phyloP scores from a whole-genome alignment of 805 yeast genomes.

The Metschnikowia continentalis region DNA sequence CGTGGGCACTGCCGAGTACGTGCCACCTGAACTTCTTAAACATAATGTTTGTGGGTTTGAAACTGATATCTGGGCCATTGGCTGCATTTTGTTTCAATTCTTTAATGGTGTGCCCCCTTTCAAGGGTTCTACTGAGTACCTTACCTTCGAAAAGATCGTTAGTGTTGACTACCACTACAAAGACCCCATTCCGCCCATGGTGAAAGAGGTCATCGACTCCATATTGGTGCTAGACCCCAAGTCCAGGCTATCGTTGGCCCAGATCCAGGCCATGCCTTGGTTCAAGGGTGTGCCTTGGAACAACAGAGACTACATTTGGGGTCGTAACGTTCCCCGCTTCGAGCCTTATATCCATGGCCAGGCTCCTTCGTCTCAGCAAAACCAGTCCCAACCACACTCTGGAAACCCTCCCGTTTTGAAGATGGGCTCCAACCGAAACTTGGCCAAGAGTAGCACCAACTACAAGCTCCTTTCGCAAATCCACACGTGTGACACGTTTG shows the following conservation, averaged over 20 bases:
- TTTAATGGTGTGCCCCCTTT: conserved; percentile 85
- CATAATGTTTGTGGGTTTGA: conserved; percentile 78
- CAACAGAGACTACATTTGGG: conserved; percentile 38
- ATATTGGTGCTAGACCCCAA: conserved; percentile 32
- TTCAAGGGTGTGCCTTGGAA: conserved; percentile 39
- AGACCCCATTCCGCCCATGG: conserved; percentile 28
- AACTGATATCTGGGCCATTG: conserved; percentile 91
- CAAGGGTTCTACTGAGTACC: conserved; percentile 78
- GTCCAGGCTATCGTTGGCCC: conserved; percentile 29
- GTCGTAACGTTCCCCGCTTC: conserved; percentile 24
- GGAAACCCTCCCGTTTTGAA: conserved; percentile 23
- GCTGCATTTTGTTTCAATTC: conserved; percentile 82
- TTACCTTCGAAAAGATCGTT: conserved; percentile 86
- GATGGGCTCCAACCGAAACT: conserved; percentile 34
- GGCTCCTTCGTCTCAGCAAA: neutral
- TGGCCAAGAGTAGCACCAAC: conserved; percentile 34
- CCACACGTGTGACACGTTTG: conserved; percentile 29
- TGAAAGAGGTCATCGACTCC: conserved; percentile 28
- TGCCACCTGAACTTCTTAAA: conserved; percentile 83
- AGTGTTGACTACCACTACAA: conserved; percentile 59
- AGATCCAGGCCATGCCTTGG: conserved; percentile 34
- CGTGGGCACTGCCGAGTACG: conserved; percentile 97
- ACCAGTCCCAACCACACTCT: conserved; percentile 2
- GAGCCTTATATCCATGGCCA: conserved; percentile 19
- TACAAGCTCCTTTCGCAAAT: conserved; percentile 40